Percentiles rank a stretch among this genome's conserved stretches.
These are phyloP conservation scores for Climacium dendroides DNA, from an alignment of 225 moss, liverwort and hornwort species.

Conservation along the genomic window DNA sequence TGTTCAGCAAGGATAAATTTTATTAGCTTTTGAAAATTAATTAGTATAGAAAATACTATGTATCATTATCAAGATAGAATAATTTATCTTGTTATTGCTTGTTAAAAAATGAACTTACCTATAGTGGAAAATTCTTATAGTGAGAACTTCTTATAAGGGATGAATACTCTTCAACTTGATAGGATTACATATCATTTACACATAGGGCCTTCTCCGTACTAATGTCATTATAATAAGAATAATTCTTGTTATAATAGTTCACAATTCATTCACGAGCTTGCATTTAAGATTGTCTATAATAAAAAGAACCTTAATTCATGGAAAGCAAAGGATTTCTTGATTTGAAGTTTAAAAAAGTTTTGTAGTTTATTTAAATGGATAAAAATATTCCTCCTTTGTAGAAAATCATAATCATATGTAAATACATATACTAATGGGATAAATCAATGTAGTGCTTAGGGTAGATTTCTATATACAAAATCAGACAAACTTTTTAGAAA, in stretches of 20 bases:
- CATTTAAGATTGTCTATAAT: not conserved
- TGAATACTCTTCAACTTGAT: not conserved
- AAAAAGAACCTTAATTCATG: not conserved
- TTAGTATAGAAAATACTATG: not conserved
- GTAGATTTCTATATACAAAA: not conserved
- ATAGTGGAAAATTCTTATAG: accelerated
- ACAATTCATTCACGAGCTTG: not conserved
- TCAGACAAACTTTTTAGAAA: accelerated
- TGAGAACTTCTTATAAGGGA: not conserved
- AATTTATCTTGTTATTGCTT: not conserved
- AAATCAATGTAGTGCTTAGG: not conserved
- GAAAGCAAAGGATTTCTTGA: not conserved
- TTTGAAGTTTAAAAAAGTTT: not conserved
- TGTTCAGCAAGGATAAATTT: accelerated
- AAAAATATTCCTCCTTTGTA: not conserved
- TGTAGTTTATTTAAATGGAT: not conserved
- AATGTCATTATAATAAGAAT: not conserved
- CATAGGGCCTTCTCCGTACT: no score
- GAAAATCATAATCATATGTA: no score
- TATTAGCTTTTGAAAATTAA: not conserved
- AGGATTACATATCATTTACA: not conserved
- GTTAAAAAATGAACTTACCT: not conserved
- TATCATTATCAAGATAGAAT: not conserved
- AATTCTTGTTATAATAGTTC: not conserved
- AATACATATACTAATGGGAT: no score